Evolutionary conservation across 306 rosid genomes (phyloP), one percentile per base, ranked within the genome.

Genomic region (Sphenostylis stenocarpa): DNA sequence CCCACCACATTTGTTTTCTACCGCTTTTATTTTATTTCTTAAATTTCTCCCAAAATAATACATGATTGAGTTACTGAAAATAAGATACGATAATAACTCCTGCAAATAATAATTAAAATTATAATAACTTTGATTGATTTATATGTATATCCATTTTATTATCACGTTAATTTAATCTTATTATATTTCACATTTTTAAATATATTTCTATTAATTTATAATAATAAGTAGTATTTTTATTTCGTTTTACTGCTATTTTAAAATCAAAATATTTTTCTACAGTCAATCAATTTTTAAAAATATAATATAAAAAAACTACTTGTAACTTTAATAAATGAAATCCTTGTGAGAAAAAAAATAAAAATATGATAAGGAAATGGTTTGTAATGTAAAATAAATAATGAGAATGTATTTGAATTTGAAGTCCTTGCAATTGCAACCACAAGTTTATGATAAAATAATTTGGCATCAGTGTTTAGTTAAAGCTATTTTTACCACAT

Each of bases 391-490:
- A 64, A 63, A 70, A 70, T 29, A 5, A 43, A 33, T 31, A 51
- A 51, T 56, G 33, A 26, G 12, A 1, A 4, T 10, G 11, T 44
- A 3, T 3, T 41, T 41, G 14, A 12, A 34, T 64, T 45, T 76
- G 26, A 52, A 45, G 34, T 36, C 34, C 9, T 17, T 66, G 68
- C 63, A 82, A 66, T 33, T 61, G 7, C 43, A 64, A 13, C 86
- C 80, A 77, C 82, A 41, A 77, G 74, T 82, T 66, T 77, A 77
- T 65, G 48, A 72, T 72, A 44, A 66, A 82, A 72, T 72, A 77
- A 52, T 28, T 21, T 21, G 66, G 57, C 0, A 21, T 64, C 47
- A 43, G 16, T 21, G 53, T 6, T 17, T 66, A 17, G 63, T 5
- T 52, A n/a, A 65, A 77, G 6, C 64, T 28, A 60, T 69, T 48